Evolutionary conservation across 139 green algal species (phyloP).

Genomic region (Closterium sp.): DNA sequence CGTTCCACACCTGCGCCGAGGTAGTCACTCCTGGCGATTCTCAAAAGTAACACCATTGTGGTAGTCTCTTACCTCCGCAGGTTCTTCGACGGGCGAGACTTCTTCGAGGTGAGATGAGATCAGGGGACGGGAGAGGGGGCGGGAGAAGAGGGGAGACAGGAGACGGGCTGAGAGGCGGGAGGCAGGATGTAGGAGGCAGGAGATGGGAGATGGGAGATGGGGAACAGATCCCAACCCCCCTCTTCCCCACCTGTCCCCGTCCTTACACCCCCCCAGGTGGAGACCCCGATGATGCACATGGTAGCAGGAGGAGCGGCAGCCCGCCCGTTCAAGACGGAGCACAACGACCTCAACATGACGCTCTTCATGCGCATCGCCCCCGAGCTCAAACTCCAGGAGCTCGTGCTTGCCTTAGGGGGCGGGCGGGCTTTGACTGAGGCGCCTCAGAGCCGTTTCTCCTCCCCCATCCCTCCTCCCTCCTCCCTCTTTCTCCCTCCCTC

Average conservation of each 20-base stretch:
- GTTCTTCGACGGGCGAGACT: constrained; percentile 87
- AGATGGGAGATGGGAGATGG: background rate
- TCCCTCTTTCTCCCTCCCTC: background rate
- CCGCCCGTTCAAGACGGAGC: constrained; percentile 92
- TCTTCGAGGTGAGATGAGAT: constrained; percentile 81
- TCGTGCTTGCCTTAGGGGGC: constrained; percentile 73
- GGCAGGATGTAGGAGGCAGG: too few relatives aligned
- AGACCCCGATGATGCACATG: constrained; percentile 97
- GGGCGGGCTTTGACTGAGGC: background rate
- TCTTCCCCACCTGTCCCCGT: background rate
- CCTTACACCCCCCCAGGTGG: constrained; percentile 56
- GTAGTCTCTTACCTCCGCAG: constrained; percentile 86
- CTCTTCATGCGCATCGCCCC: constrained; percentile 98
- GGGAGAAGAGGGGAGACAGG: background rate
- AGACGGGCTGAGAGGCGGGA: background rate
- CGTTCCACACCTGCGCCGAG: constrained; percentile 79
- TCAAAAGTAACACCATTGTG: too few relatives aligned
- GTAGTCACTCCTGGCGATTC: too few relatives aligned
- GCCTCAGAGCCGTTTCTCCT: background rate
- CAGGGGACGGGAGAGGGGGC: too few relatives aligned
- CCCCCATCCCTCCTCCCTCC: background rate
- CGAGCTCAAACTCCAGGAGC: constrained; percentile 97
- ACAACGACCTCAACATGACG: constrained; percentile 98
- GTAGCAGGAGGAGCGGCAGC: constrained; percentile 86
- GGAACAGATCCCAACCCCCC: background rate